Evolutionary conservation across 345 rosid species (phyloP), one percentile per base, ranked within the genome.

Genomic region (Salix koriyanagi): DNA sequence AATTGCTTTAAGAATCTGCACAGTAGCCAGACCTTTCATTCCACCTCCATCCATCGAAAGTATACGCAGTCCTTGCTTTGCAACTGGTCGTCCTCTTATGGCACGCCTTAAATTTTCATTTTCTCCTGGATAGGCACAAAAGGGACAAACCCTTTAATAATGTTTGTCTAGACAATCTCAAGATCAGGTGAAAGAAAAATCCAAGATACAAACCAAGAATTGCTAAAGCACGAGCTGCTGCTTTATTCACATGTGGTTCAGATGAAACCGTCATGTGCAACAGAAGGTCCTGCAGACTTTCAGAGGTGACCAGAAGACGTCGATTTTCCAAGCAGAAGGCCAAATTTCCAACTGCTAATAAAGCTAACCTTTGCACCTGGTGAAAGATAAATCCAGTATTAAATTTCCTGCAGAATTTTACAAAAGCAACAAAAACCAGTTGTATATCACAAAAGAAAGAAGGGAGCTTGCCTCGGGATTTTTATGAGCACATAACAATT

Each of bases 1-100:
- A 84, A 94, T 94, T 85, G 91, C 97, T 85, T 94, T 93, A 85
- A 96, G 98, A 81, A 96, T 86, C 89, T 89, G 95, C 75, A 96
- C 99, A 61, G 99, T 96, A 34, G 95, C 98, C 77, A 96, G 88
- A 77, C 98, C 98, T 88, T 96, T 96, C 98, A 96, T 96, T 83
- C 99, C 99, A 83, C 99, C 99, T 50, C 99, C 98, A 85, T 96
- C 99, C 99, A 96, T 96, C 61, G 99, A 81, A 71, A 96, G 98
- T 84, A 96, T 96, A 65, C 99, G 95, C 78, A 93, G 80, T 69
- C 99, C 99, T 84, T 92, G 94, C 85, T 90, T 93, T 66, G 98
- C 89, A 70, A 93, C 90, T 76, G 83, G 94, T 79, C 98, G 91
- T 82, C 97, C 99, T 82, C 84, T 92, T 79, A 92, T 87, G 79